A percentile compares a stretch with the other conserved stretches of the same genome.
phyloP scores from a whole-genome alignment of 2,329 filamentous ascomycete genomes.

The Sporothrix pallida region DNA sequence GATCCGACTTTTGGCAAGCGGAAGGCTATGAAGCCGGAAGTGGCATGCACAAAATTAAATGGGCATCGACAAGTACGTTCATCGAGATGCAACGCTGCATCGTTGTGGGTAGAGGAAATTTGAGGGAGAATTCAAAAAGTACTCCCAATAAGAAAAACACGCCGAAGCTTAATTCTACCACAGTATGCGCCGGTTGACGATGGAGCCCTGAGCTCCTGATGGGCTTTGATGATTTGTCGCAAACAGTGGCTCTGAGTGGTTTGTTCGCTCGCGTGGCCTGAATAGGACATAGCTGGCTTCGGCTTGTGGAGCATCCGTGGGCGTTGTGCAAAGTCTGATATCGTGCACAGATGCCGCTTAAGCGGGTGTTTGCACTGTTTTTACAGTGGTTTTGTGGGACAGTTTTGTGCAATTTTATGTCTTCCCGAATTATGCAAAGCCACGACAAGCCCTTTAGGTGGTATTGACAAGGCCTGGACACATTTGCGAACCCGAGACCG shows the following conservation, averaged over 20 bases:
- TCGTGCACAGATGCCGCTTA: constrained; percentile 1
- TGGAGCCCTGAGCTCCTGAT: no score
- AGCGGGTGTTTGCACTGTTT: neutral
- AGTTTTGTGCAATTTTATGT: constrained; percentile 8
- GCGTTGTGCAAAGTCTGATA: neutral
- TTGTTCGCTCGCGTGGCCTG: neutral
- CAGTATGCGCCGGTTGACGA: neutral
- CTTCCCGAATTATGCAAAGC: neutral
- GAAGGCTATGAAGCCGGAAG: neutral
- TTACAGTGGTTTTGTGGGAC: neutral
- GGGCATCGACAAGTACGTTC: neutral
- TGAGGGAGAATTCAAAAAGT: neutral
- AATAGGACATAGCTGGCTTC: constrained; percentile 12
- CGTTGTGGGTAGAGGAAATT: no score
- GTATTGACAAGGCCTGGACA: neutral
- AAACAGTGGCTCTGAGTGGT: neutral
- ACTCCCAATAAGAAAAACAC: neutral
- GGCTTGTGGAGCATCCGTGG: constrained; percentile 20
- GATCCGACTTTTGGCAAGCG: neutral
- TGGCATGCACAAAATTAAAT: constrained; percentile 13
- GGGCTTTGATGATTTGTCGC: neutral
- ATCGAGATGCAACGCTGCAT: constrained; percentile 15
- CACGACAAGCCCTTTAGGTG: neutral
- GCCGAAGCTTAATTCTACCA: neutral
- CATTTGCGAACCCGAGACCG: neutral